Evolutionary conservation across 2,329 filamentous ascomycete genomes (phyloP).

Genomic region (Dactylellina haptotyla): DNA sequence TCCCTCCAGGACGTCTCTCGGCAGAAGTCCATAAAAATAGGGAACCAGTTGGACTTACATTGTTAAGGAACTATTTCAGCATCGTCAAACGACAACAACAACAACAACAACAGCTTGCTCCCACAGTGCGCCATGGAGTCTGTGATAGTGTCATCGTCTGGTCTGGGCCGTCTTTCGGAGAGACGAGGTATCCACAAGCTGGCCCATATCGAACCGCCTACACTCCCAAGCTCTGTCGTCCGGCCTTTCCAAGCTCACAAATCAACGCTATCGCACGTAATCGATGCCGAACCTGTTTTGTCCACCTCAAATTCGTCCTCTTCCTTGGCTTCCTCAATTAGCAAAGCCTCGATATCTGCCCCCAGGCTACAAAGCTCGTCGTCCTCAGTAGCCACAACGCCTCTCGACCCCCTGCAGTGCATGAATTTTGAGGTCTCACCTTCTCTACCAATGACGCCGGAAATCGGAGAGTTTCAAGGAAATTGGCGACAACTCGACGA

Average conservation of each 20-base stretch:
- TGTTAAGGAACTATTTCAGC: slow-evolving; percentile 34
- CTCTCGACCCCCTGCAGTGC: slow-evolving; percentile 36
- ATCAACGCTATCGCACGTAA: slow-evolving; percentile 41
- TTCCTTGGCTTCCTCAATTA: slow-evolving; percentile 45
- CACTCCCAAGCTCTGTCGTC: slow-evolving; percentile 22
- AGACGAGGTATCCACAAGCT: slow-evolving; percentile 51
- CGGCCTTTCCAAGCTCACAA: slow-evolving; percentile 51
- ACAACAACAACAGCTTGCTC: no score
- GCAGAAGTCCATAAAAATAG: slow-evolving; percentile 24
- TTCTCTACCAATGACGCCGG: slow-evolving; percentile 50
- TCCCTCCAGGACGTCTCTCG: slow-evolving; percentile 23
- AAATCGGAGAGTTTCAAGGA: slow-evolving; percentile 52
- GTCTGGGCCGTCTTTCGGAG: slow-evolving; percentile 48
- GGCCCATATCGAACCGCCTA: slow-evolving; percentile 51
- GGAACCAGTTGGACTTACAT: slow-evolving; percentile 22
- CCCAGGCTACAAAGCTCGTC: slow-evolving; percentile 45
- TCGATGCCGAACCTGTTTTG: slow-evolving; percentile 46
- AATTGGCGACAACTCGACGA: slow-evolving; percentile 53
- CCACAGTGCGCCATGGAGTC: slow-evolving; percentile 36
- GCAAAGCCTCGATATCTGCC: slow-evolving; percentile 48
- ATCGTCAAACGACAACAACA: slow-evolving; percentile 24
- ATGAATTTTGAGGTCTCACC: slow-evolving; percentile 49
- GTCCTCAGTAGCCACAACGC: slow-evolving; percentile 44
- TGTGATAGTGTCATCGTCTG: slow-evolving; percentile 39
- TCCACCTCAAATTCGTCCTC: slow-evolving; percentile 49